phyloP scores from a whole-genome alignment of 495 filamentous ascomycete genomes.

The Rhizodiscina lignyota region DNA sequence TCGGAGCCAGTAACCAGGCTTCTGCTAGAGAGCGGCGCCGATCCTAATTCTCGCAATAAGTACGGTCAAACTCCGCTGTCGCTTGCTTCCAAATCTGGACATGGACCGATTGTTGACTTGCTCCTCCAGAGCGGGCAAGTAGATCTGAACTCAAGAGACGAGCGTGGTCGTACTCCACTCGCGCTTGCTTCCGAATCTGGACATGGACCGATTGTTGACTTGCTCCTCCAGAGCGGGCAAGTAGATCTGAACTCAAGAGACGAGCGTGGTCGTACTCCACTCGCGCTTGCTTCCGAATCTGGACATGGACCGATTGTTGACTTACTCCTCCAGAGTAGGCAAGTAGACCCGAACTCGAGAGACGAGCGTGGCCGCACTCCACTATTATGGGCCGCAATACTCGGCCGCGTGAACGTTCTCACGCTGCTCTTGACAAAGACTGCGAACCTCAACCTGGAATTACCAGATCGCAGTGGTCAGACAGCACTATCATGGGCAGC shows the following conservation, averaged over 20 bases:
- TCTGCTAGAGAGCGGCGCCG: background rate
- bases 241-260: background rate
- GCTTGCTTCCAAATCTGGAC: background rate
- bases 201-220: background rate
- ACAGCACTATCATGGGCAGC: background rate
- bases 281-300: background rate
- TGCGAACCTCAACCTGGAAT: background rate
- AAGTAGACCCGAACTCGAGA: background rate
- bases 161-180: background rate
- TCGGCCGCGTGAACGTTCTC: background rate
- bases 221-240: background rate
- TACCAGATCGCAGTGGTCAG: background rate
- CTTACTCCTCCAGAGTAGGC: background rate
- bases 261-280: background rate
- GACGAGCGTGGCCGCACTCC: background rate
- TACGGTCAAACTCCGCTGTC: background rate
- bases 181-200: background rate
- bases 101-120: background rate
- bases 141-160: background rate
- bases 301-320: background rate
- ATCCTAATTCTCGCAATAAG: background rate
- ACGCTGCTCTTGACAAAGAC: background rate
- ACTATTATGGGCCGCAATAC: background rate
- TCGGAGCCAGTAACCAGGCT: background rate
- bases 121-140: background rate